Base-by-base conservation (phyloP, 345 rosid species). In the Pistacia atlantica region DNA sequence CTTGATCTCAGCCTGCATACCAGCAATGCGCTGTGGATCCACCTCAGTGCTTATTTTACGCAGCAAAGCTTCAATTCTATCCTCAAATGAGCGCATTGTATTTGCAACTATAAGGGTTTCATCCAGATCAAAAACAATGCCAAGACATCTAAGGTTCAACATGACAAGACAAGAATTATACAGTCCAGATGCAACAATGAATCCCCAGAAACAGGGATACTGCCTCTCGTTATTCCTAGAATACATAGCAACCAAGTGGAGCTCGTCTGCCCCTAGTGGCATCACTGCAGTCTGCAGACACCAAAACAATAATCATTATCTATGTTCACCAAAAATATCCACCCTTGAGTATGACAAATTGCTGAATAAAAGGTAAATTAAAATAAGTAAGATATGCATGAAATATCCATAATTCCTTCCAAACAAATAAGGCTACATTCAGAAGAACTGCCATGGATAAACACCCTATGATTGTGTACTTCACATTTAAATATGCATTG, bases 91-190 rank as follows among this genome's bases (percentile, higher is more conserved):
- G 4, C 96, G 93, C 97, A 91, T 90, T 55, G 99, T 94, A 86
- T 91, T 94, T 14, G 99, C 99, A 79, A 96, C 99, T 54, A 97
- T 83, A 16, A 97, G 92, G 48, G 99, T 97, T 82, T 97, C 99
- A 82, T 94, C 99, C 11, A 97, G 92, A 85, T 97, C 98, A 89
- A 97, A 97, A 65, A 97, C 99, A 76, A 97, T 97, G 75, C 97
- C 97, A 68, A 97, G 89, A 78, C 99, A 97, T 83, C 98, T 91
- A 77, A 92, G 87, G 76, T 97, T 92, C 82, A 97, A 77, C 99
- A 97, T 91, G 81, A 82, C 86, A 71, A 94, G 94, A 86, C 97
- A 91, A 25, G 97, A 88, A 73, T 86, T 75, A 65, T 97, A 97
- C 16, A 88, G 91, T 71, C 98, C 98, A 59, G 87, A 80, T 57